Percentiles rank a stretch among this genome's conserved stretches.
Evolutionary conservation across 2,329 filamentous ascomycete species (phyloP).

Genomic region (Ilyonectria destructans): DNA sequence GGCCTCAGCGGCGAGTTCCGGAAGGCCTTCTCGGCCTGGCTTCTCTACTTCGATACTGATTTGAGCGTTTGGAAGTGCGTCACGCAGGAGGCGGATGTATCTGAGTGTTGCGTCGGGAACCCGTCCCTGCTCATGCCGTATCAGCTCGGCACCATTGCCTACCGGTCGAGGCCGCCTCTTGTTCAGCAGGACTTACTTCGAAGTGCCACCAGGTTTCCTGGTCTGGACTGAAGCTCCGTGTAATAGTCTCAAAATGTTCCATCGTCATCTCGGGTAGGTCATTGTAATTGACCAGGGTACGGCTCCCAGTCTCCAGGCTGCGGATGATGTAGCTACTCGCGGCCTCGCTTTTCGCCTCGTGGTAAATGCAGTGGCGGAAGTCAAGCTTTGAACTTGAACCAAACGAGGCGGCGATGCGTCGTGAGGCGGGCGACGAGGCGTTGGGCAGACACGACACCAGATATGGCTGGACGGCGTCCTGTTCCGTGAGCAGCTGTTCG

Average conservation of each 20-base stretch:
- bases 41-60: slow-evolving; percentile 84
- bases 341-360: slow-evolving; percentile 68
- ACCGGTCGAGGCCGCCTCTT: slow-evolving; percentile 9
- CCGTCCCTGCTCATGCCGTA: slow-evolving; percentile 67
- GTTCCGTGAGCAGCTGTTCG: slow-evolving; percentile 69
- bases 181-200: slow-evolving; percentile 65
- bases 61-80: slow-evolving; percentile 59
- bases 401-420: slow-evolving; percentile 70
- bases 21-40: slow-evolving; percentile 73
- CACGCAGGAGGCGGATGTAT: slow-evolving; percentile 73
- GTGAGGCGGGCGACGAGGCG: slow-evolving; percentile 65
- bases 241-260: slow-evolving; percentile 70
- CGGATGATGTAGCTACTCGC: slow-evolving; percentile 81
- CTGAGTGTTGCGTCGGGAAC: slow-evolving; percentile 73
- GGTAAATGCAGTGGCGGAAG: slow-evolving; percentile 73
- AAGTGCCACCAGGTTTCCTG: slow-evolving; percentile 78
- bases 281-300: slow-evolving; percentile 82
- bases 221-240: slow-evolving; percentile 55
- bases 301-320: slow-evolving; percentile 70
- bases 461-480: slow-evolving; percentile 54
- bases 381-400: slow-evolving; percentile 60
- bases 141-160: slow-evolving; percentile 34
- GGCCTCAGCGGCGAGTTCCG: slow-evolving; percentile 72
- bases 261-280: slow-evolving; percentile 78
- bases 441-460: slow-evolving; percentile 71